Evolutionary conservation across 2,329 filamentous ascomycete species (phyloP).

Genomic region (Monascus ruber): DNA sequence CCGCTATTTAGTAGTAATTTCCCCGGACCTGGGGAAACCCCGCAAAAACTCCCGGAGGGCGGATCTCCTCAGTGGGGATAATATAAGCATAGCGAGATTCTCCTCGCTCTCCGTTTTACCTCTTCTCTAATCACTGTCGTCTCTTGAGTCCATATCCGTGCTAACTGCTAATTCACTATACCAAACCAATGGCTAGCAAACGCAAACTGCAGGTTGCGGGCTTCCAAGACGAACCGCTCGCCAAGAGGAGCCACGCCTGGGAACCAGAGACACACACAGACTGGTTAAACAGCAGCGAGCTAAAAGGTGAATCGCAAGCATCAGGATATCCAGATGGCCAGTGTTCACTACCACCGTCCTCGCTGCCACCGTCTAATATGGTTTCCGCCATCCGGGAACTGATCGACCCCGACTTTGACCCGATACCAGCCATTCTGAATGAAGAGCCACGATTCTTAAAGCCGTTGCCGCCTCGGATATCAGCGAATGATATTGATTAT

Average conservation of each 20-base stretch:
- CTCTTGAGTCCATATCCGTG: background rate
- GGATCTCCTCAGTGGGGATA: too few relatives aligned
- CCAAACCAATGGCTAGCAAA: background rate
- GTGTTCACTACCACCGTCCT: background rate
- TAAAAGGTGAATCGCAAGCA: background rate
- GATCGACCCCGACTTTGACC: slow-evolving; percentile 9
- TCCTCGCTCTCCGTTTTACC: too few relatives aligned
- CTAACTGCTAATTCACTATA: background rate
- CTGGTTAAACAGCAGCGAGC: background rate
- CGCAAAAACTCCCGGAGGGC: background rate
- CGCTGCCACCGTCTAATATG: slow-evolving; percentile 6
- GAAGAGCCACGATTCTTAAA: slow-evolving; percentile 52
- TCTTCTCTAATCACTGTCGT: too few relatives aligned
- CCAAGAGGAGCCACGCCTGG: background rate
- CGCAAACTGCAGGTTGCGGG: background rate
- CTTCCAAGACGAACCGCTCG: background rate
- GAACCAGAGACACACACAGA: background rate
- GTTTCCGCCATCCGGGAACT: slow-evolving; percentile 7
- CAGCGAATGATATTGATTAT: slow-evolving; percentile 62
- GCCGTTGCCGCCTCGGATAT: slow-evolving; percentile 58
- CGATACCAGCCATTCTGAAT: slow-evolving; percentile 4
- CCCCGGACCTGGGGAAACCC: background rate
- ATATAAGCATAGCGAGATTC: too few relatives aligned
- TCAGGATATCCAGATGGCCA: slow-evolving; percentile 1
- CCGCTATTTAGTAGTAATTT: background rate